phyloP scores from a whole-genome alignment of 208 protist genomes.

The Leishmania aethiopica region DNA sequence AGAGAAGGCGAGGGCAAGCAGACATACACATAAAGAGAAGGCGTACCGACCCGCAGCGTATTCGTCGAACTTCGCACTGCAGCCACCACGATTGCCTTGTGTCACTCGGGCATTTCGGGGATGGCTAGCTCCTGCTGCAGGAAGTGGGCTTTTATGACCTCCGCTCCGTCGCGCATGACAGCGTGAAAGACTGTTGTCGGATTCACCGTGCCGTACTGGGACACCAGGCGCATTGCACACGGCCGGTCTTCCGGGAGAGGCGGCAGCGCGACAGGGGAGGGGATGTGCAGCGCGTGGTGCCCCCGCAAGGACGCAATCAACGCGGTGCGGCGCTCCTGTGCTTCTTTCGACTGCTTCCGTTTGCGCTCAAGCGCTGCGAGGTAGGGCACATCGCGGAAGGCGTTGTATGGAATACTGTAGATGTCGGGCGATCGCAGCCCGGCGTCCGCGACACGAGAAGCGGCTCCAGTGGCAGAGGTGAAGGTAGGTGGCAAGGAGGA shows the following conservation, averaged over 20 bases:
- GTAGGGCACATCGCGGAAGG: slow-evolving; percentile 30
- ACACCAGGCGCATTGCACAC: slow-evolving; percentile 30
- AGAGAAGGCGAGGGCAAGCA: not conserved
- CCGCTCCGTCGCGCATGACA: slow-evolving; percentile 24
- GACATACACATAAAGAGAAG: not conserved
- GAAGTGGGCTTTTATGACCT: slow-evolving; percentile 31
- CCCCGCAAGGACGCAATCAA: slow-evolving; percentile 15
- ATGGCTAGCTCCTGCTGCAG: slow-evolving; percentile 30
- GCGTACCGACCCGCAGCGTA: not conserved
- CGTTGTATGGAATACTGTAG: slow-evolving; percentile 25
- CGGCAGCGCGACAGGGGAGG: slow-evolving; percentile 14
- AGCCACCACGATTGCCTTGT: not conserved
- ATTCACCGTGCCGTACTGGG: slow-evolving; percentile 30
- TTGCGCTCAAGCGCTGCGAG: slow-evolving; percentile 24
- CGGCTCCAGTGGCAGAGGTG: not conserved
- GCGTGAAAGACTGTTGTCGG: slow-evolving; percentile 11
- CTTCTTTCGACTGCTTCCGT: slow-evolving; percentile 8
- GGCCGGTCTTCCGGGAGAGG: slow-evolving; percentile 27
- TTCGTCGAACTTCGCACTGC: not conserved
- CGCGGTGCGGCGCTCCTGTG: slow-evolving; percentile 13
- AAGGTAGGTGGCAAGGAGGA: not conserved
- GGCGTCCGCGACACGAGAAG: not conserved
- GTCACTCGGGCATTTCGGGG: slow-evolving; percentile 17
- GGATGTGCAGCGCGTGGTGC: slow-evolving; percentile 11
- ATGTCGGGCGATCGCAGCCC: not conserved